Evolutionary conservation across 1,139 yeast species (phyloP), one percentile per base, ranked within the genome.

Genomic region (Kurtzmaniella quercitrusa): DNA sequence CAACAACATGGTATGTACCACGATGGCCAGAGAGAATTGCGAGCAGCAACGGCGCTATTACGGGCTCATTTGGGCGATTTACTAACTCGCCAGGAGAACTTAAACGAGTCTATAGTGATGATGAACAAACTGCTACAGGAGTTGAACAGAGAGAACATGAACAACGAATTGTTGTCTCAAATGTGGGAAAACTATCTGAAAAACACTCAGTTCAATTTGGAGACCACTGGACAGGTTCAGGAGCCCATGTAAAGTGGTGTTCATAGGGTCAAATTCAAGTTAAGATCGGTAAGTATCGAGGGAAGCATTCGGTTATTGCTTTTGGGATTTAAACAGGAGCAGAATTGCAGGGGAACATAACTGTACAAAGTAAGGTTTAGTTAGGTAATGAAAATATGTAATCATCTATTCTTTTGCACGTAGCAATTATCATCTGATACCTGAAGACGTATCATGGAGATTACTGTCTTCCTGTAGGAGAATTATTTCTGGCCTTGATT

Each of bases 111-210:
- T 15, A 80, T 87, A 3, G 74, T 69, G 10, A 76, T 79, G 7
- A 70, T 88, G 56, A 89, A 88, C 60, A 66, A 73, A 45, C 68
- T 79, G 12, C 63, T 86, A 33, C 78, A 77, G 48, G 81, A 83
- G 47, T 78, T 85, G 44, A 83, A 81, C 55, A 72, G 78, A 51
- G 80, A 80, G 47, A 86, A 86, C 53, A 75, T 82, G 62, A 83
- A 86, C 47, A 73, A 85, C 7, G 95, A 86, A 52, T 70, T 86
- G 37, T 77, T 87, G 44, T 78, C 91, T 2, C 88, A 82, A 55
- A 80, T 89, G 79, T 87, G 95, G 89, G 88, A 82, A 45, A 84
- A 81, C 55, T 89, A 88, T 58, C 77, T 81, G 48, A 75, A 83
- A 34, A 85, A 83, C 55, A 81, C 85, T 3, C 81, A 81, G 52